These are phyloP conservation scores for Cordyceps sp. DNA, from an alignment of 2,329 filamentous ascomycete species.

Conservation along the genomic window DNA sequence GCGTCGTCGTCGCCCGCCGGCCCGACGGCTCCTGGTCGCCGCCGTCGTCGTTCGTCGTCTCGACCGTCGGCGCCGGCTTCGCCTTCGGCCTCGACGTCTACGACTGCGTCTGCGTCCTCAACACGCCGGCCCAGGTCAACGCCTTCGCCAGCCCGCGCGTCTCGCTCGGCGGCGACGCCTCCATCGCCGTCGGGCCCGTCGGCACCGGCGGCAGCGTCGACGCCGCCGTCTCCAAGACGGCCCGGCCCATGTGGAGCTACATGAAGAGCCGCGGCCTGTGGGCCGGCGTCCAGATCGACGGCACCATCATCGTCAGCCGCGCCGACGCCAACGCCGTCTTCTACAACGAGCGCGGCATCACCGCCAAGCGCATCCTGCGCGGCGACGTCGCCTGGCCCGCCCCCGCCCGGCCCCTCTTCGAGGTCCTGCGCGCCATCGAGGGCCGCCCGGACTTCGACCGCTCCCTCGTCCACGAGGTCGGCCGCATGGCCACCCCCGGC, in stretches of 20 bases:
- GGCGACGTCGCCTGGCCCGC: slow-evolving; percentile 26
- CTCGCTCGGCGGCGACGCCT: slow-evolving; percentile 54
- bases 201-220: slow-evolving; percentile 46
- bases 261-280: slow-evolving; percentile 70
- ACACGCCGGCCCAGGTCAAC: slow-evolving; percentile 47
- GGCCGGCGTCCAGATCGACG: slow-evolving; percentile 64
- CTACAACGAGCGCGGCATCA: slow-evolving; percentile 41
- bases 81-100: slow-evolving; percentile 60
- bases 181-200: slow-evolving; percentile 40
- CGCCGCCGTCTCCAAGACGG: slow-evolving; percentile 13
- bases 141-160: slow-evolving; percentile 51
- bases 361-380: slow-evolving; percentile 17
- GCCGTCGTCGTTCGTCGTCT: slow-evolving; percentile 54
- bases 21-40: slow-evolving; percentile 51
- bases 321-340: slow-evolving; percentile 66
- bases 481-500: slow-evolving; percentile 54
- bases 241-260: slow-evolving; percentile 56
- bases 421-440: slow-evolving; percentile 78
- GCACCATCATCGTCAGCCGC: slow-evolving; percentile 60
- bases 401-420: slow-evolving; percentile 45
- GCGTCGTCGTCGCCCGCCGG: slow-evolving; percentile 39
- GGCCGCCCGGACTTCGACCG: slow-evolving; percentile 63
- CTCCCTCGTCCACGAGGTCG: slow-evolving; percentile 44
- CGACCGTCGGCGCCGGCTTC: slow-evolving; percentile 54
- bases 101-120: slow-evolving; percentile 62